Percentiles rank a stretch among this genome's conserved stretches.
phyloP scores from a whole-genome alignment of 228 moss, liverwort and hornwort species.

The Sphagnum magellanicum region DNA sequence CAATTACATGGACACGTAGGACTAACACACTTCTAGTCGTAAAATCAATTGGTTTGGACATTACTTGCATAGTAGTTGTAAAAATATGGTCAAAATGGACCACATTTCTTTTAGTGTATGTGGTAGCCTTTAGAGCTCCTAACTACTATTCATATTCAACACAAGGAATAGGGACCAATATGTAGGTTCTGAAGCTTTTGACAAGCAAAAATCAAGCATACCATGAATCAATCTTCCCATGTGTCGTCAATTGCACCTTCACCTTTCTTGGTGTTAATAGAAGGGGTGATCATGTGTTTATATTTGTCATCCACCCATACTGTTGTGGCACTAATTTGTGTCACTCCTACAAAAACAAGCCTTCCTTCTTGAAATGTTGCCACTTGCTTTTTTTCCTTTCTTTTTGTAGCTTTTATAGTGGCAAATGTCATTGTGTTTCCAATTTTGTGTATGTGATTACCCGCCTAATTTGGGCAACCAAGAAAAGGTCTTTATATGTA shows the following conservation, averaged over 20 bases:
- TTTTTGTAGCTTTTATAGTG: conserved; percentile 90
- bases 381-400: conserved; percentile 93
- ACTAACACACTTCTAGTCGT: too few relatives aligned
- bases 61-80: too few relatives aligned
- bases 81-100: too few relatives aligned
- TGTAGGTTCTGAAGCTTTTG: too few relatives aligned
- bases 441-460: conserved; percentile 96
- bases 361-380: conserved; percentile 91
- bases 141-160: too few relatives aligned
- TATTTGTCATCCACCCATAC: conserved; percentile 96
- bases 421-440: conserved; percentile 96
- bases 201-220: conserved; percentile 16
- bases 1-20: too few relatives aligned
- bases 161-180: too few relatives aligned
- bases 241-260: conserved; percentile 96
- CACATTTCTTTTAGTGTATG: too few relatives aligned
- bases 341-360: conserved; percentile 56
- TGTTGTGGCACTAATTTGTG: conserved; percentile 73
- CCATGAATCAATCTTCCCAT: conserved; percentile 75
- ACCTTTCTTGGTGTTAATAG: conserved; percentile 62
- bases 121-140: too few relatives aligned
- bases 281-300: conserved; percentile 84
- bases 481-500: conserved; percentile 90
- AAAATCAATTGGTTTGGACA: too few relatives aligned
- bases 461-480: conserved; percentile 96